A percentile compares a stretch with the other conserved stretches of the same genome.
Evolutionary conservation across 164 flowering plant species (phyloP).

Genomic region (Piper longum): DNA sequence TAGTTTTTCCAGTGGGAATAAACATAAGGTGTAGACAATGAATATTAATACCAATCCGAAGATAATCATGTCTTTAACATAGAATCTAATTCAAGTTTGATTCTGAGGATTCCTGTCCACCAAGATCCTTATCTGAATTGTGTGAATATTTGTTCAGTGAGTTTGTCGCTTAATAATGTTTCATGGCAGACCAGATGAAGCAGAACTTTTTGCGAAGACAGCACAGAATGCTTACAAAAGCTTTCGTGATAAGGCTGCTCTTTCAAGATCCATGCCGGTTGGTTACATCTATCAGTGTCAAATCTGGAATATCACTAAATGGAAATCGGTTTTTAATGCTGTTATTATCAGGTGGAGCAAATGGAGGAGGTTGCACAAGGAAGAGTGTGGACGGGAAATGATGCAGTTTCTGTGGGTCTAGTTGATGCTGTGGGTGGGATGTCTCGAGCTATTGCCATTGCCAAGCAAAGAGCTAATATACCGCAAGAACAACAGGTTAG

Average conservation of each 20-base stretch:
- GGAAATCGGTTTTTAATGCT: neutral
- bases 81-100: too few species aligned
- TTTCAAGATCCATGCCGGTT: conserved; percentile 92
- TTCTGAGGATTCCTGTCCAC: too few species aligned
- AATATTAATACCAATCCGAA: too few species aligned
- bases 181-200: conserved; percentile 69
- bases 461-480: conserved; percentile 77
- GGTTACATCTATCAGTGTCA: conserved; percentile 5
- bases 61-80: too few species aligned
- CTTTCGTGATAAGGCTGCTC: conserved; percentile 89
- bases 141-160: too few species aligned
- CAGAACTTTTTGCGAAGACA: conserved; percentile 74
- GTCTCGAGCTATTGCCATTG: conserved; percentile 83
- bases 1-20: neutral
- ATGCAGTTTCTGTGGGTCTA: conserved; percentile 78
- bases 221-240: conserved; percentile 60
- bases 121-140: too few species aligned
- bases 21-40: neutral
- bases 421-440: conserved; percentile 94
- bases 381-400: conserved; percentile 90
- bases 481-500: conserved; percentile 53
- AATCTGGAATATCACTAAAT: neutral
- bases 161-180: too few species aligned
- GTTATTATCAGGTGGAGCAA: conserved; percentile 43
- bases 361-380: conserved; percentile 95